Evolutionary conservation across 306 rosid genomes (phyloP).

Genomic region (Datisca glomerata): DNA sequence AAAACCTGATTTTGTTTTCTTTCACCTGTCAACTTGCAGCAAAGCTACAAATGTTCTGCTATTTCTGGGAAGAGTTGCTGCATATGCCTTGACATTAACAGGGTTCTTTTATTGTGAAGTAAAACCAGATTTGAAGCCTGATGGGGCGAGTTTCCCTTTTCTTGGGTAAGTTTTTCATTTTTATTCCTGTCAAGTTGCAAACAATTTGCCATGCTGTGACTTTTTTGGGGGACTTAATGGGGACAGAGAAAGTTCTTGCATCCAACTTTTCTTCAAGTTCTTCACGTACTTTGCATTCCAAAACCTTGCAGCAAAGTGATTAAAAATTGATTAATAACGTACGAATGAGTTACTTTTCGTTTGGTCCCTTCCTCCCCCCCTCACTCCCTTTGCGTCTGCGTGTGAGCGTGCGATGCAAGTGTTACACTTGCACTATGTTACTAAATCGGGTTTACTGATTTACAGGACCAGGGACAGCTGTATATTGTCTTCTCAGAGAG

Average conservation of each 20-base stretch:
- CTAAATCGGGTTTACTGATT: conserved; percentile 2
- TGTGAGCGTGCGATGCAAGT: too few species aligned
- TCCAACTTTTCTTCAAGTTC: too few species aligned
- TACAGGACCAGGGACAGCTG: conserved; percentile 33
- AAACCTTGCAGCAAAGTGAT: too few species aligned
- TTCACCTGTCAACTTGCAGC: conserved; percentile 23
- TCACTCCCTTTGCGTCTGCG: too few species aligned
- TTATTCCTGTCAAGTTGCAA: conserved; percentile 2
- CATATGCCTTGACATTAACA: conserved; percentile 54
- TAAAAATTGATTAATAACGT: too few species aligned
- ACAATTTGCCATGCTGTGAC: too few species aligned
- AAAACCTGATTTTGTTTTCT: not conserved
- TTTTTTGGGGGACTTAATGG: too few species aligned
- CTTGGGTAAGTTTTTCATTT: conserved; percentile 36
- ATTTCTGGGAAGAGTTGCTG: conserved; percentile 69
- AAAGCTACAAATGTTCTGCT: conserved; percentile 63
- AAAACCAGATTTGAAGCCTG: conserved; percentile 27
- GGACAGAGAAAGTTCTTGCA: too few species aligned
- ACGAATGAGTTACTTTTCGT: too few species aligned
- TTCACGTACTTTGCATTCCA: too few species aligned
- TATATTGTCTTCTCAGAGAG: conserved; percentile 16
- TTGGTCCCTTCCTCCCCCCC: too few species aligned
- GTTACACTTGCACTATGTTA: too few species aligned
- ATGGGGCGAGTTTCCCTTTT: conserved; percentile 23
- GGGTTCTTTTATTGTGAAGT: conserved; percentile 78